These are phyloP conservation scores for Saturnispora halmiae DNA, from an alignment of 805 yeast species.

Conservation along the genomic window DNA sequence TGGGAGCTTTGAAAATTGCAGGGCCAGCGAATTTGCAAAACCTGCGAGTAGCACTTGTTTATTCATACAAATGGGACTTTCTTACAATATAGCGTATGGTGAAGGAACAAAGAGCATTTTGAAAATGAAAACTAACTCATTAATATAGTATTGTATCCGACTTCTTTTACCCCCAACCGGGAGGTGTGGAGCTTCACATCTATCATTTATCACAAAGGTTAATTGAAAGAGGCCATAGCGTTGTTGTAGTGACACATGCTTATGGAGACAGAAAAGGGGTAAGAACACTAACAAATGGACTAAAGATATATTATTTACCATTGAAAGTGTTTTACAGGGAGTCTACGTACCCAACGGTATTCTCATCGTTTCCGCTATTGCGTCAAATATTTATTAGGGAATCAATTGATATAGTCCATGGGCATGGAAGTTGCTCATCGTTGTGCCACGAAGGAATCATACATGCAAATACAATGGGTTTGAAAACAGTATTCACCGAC, in stretches of 20 bases:
- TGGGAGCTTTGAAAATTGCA: no score
- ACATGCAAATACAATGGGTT: constrained; percentile 91
- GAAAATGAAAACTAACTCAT: no score
- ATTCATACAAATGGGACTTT: not conserved
- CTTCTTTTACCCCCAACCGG: constrained; percentile 96
- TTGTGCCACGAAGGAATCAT: constrained; percentile 83
- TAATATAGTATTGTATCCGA: constrained; percentile 78
- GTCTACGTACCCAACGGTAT: constrained; percentile 82
- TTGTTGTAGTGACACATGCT: constrained; percentile 79
- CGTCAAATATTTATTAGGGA: constrained; percentile 83
- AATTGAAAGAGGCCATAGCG: constrained; percentile 74
- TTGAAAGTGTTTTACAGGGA: constrained; percentile 71
- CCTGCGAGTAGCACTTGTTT: no score
- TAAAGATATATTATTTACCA: constrained; percentile 89
- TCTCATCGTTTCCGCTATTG: constrained; percentile 75
- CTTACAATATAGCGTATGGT: constrained; percentile 9
- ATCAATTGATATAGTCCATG: constrained; percentile 80
- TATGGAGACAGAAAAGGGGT: constrained; percentile 79
- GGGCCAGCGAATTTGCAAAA: no score
- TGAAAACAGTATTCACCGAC: constrained; percentile 87
- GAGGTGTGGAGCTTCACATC: constrained; percentile 94
- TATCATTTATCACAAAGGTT: constrained; percentile 83
- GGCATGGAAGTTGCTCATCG: constrained; percentile 85
- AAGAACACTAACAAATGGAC: constrained; percentile 75
- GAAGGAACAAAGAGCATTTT: no score